phyloP scores from a whole-genome alignment of 495 filamentous ascomycete species.

The Trichoderma gamsii region DNA sequence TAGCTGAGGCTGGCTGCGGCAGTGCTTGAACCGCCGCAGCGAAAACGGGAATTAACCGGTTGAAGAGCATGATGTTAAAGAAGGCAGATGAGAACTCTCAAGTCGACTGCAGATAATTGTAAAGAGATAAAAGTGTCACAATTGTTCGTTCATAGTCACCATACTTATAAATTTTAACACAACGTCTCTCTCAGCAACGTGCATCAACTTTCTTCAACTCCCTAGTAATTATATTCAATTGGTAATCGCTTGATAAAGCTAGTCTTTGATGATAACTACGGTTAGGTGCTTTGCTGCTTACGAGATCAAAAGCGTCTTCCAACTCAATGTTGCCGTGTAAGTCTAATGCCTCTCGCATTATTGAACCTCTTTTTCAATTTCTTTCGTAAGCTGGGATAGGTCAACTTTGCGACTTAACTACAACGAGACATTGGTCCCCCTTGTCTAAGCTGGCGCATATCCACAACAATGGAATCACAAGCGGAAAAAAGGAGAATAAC shows the following conservation, averaged over 20 bases:
- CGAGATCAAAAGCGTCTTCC: no score
- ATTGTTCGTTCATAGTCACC: neutral
- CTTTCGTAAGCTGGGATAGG: neutral
- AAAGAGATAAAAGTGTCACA: neutral
- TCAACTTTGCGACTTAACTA: neutral
- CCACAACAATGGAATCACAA: neutral
- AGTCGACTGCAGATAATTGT: neutral
- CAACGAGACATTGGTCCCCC: neutral
- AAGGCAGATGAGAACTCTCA: neutral
- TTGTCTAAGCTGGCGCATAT: neutral
- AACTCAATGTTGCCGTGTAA: no score
- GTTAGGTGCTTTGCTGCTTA: neutral
- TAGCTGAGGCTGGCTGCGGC: neutral
- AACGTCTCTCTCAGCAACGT: neutral
- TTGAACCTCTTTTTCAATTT: neutral
- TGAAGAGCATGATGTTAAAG: neutral
- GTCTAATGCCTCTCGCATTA: neutral
- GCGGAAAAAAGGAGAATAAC: neutral
- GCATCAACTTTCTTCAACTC: neutral
- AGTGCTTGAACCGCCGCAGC: neutral
- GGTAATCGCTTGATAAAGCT: neutral
- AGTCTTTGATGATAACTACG: no score
- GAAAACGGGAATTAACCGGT: neutral
- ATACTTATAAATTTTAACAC: neutral
- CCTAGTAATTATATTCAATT: neutral